Evolutionary conservation across 139 green algal genomes (phyloP), one percentile per base, ranked within the genome.

Genomic region (Pseudopediastrum boryanum): DNA sequence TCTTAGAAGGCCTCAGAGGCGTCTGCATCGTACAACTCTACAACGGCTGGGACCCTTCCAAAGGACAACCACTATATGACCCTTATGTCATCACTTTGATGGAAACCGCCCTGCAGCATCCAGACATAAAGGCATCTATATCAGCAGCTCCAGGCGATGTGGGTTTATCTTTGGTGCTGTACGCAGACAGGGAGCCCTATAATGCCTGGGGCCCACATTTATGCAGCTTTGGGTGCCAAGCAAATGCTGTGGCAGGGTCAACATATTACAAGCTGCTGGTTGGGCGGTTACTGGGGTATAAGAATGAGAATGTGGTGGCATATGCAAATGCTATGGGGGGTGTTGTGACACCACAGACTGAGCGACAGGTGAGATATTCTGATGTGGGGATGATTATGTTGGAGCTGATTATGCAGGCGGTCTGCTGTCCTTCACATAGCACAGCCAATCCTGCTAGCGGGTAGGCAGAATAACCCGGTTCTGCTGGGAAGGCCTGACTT

Each of bases 221-320:
- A 38, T 77, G 66, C 13, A 79, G 64, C n/a, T 87, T 87, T 41
- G 82, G 82, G 0, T 87, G 71, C 75, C 82, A 87, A 58, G 82
- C 77, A 10, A 87, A 87, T 41, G 41, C 52, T 16, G 82, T 87
- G 4, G 82, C 77, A 5, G 82, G 82, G 25, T 79, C 63, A 39
- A 23, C 77, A 19, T 84, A 87, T 44, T 84, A 84, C 82, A 87
- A 87, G 71, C 36, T 84, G 42, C 65, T 87, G 39, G 76, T 81
- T 13, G 82, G 77, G 42, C 76, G 35, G 70, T 48, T 79, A 70
- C 65, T 87, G 52, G 82, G 82, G 1, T 87, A 87, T 46, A 65
- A 67, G 36, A 41, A 68, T 5, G 77, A 79, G 9, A 82, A 84
- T 51, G 69, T 87, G 8, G 9, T 78, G 35, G 72, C 66, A 54